Evolutionary conservation across 768 basidiomycete species (phyloP), one percentile per base, ranked within the genome.

Genomic region (Boletellus ananiceps): DNA sequence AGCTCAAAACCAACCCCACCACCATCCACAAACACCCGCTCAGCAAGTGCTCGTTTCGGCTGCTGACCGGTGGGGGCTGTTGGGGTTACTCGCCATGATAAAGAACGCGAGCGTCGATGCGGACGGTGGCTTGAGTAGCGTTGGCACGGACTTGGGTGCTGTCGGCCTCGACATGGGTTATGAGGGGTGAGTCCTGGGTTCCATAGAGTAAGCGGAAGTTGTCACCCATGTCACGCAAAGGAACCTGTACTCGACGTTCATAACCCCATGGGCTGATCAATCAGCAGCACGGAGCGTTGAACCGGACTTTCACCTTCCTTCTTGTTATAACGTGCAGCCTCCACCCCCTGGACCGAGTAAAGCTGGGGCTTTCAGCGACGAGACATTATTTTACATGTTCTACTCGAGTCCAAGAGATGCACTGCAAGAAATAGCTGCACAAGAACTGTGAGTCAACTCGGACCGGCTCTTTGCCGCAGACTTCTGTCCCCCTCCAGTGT

Each of bases 301-400:
- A 68, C 93, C 95, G 12, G 88, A 93, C 64, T 96, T 85, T 66
- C 85, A 89, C 59, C 79, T 94, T 41, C 94, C 94, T 35, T 74
- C 81, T 25, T 96, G 93, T 71, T 98, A 98, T 60, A 93, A 86
- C 68, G 93, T 96, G 41, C 86, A 89, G 58, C 84, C 94, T 31
- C 84, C 86, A 33, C 83, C 92, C 40, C 87, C 89, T 33, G 88
- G 88, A 4, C 85, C 88, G 45, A 75, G 64, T 55, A 93, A 93
- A 71, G 87, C 84, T 15, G 77, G 79, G 1, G 81, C 84, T 43
- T 95, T 98, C 71, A 88, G 86, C 68, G 94, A 97, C 67, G 94
- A 98, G 70, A 96, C 94, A 14, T 73, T 98, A 23, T 96, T 98
- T 71, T 95, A 91, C 78, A 93, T 95, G 82, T 98, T 98, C 77